Evolutionary conservation across 805 yeast genomes (phyloP), one percentile per base, ranked within the genome.

Genomic region (Metschnikowia chrysomelidarum): DNA sequence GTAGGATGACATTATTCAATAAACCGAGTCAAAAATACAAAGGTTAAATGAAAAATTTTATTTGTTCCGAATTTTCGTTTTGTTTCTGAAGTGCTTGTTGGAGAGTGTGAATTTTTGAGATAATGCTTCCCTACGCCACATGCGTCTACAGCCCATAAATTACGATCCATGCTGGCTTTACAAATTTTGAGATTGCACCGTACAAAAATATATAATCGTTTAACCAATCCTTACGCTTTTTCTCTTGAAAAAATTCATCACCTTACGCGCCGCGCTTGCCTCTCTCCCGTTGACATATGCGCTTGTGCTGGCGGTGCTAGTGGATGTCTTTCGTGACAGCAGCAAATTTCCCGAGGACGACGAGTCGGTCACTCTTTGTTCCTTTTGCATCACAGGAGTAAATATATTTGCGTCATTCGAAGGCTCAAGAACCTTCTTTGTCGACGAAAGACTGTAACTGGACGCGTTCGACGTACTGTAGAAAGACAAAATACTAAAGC

Each of bases 191-290:
- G n/a, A n/a, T n/a, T n/a, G n/a, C n/a, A n/a, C n/a, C n/a, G n/a
- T n/a, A n/a, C n/a, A n/a, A n/a, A n/a, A n/a, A n/a, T 18, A 19
- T 12, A 20, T 21, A 18, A 16, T 9, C 16, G 19, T 21, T 32
- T 27, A 47, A 11, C 52, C 47, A 8, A 46, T 38, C 19, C 50
- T 32, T 10, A 47, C 45, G 26, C 52, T 47, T 21, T 45, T 40
- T 30, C 52, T 43, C 39, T 47, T 47, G 30, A 47, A 47, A 26
- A 47, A 47, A 20, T 47, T 43, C 52, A 47, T 47, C 32, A 47
- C 52, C 18, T 46, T 47, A 21, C 80, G 77, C 4, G 93, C 87
- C 2, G 93, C 82, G 30, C 88, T 80, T 14, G 79, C 77, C 47
- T 80, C 86, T 47, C 73, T 77, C 43, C 65, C 58, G 44, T 50